Percentiles rank a stretch among this genome's conserved stretches.
phyloP scores from a whole-genome alignment of 129 eudicot species.

The Pseudognaphalium luteoalbum region DNA sequence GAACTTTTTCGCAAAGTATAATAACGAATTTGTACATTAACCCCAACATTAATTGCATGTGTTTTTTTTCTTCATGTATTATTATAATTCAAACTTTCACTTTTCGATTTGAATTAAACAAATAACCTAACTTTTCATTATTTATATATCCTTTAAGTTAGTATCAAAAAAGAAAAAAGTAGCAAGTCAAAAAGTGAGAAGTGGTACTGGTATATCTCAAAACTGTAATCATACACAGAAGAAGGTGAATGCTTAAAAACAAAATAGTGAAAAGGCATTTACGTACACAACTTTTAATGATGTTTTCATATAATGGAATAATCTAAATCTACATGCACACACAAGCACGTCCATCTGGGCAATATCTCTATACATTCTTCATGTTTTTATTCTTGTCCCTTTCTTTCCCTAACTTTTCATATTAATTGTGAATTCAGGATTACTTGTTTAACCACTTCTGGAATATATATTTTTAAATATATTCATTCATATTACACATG shows the following conservation, averaged over 20 bases:
- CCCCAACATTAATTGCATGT: too few species aligned
- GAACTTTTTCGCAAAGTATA: too few species aligned
- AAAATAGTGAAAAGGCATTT: conserved; percentile 35
- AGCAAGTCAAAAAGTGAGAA: conserved; percentile 18
- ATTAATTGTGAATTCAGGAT: neutral
- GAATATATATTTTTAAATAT: neutral
- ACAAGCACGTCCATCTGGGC: conserved; percentile 41
- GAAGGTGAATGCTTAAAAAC: conserved; percentile 39
- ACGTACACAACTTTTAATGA: conserved; percentile 39
- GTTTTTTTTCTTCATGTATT: too few species aligned
- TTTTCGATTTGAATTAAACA: too few species aligned
- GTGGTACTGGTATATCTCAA: conserved; percentile 37
- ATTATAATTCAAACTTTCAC: too few species aligned
- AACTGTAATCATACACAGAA: conserved; percentile 32
- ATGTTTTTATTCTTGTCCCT: conserved; percentile 27
- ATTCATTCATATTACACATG: neutral
- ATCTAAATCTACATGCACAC: conserved; percentile 40
- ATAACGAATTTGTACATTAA: too few species aligned
- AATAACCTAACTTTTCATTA: too few species aligned
- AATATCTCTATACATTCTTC: conserved; percentile 39
- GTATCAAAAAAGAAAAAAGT: neutral
- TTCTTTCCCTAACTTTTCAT: neutral
- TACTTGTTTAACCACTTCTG: conserved; percentile 9
- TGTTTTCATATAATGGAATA: conserved; percentile 24
- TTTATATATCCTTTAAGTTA: too few species aligned